A percentile compares a stretch with the other conserved stretches of the same genome.
Conservation (phyloP, 1,139 yeast species). For the Geotrichum citri-aurantii region DNA sequence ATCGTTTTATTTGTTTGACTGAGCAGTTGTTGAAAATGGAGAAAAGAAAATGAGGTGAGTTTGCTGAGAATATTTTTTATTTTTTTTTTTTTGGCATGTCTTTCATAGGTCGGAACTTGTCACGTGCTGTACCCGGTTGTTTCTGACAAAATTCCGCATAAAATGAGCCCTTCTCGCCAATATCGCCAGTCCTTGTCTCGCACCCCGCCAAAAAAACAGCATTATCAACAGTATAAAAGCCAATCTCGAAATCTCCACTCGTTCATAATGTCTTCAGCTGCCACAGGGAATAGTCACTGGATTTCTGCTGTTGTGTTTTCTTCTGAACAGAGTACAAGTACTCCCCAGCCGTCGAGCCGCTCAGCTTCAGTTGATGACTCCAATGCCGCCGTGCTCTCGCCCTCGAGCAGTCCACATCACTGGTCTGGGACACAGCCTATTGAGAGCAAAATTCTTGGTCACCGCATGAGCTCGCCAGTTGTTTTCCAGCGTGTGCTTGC, state of each 20-base stretch:
- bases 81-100: not conserved
- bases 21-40: not conserved
- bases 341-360: not conserved
- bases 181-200: not conserved
- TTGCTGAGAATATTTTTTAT: not conserved
- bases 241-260: not conserved
- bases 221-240: not conserved
- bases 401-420: not conserved
- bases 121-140: not conserved
- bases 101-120: not conserved
- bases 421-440: not conserved
- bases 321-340: not conserved
- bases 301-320: not conserved
- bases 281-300: conserved; percentile 3
- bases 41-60: not conserved
- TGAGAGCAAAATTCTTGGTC: conserved; percentile 7
- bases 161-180: not conserved
- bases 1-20: not conserved
- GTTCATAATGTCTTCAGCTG: not conserved
- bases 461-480: conserved; percentile 8
- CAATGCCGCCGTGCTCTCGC: not conserved
- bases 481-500: conserved; percentile 6
- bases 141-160: not conserved
- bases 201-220: not conserved
- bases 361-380: not conserved